Conservation (phyloP, 768 basidiomycete species). For the Sistotremastrum niveocremeum region DNA sequence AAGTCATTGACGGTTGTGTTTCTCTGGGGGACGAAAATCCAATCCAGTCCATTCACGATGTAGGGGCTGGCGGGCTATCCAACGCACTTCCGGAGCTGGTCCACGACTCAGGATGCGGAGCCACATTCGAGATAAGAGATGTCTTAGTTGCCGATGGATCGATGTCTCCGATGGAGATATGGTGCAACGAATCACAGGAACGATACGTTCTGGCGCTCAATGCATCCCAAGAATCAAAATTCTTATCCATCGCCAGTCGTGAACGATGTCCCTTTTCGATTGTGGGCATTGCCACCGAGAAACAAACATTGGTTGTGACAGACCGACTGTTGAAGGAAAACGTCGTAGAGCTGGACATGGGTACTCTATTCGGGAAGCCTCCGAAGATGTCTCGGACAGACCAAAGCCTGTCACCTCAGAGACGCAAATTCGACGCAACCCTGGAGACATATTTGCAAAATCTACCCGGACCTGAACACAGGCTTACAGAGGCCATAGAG, state of each 20-base stretch:
- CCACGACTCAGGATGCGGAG: conserved; percentile 89
- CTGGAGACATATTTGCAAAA: conserved; percentile 44
- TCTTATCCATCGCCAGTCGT: conserved; percentile 66
- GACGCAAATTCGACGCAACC: conserved; percentile 48
- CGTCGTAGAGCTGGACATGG: conserved; percentile 85
- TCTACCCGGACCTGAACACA: conserved; percentile 27
- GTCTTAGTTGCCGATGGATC: conserved; percentile 82
- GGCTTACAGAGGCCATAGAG: conserved; percentile 49
- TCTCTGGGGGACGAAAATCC: conserved; percentile 47
- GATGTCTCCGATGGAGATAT: conserved; percentile 99
- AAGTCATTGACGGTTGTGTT: conserved; percentile 90
- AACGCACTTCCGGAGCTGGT: conserved; percentile 96
- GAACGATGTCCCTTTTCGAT: conserved; percentile 91
- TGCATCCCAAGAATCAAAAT: conserved; percentile 42
- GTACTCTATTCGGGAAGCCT: conserved; percentile 90
- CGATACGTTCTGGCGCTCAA: conserved; percentile 90
- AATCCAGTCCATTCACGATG: conserved; percentile 94
- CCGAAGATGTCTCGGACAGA: conserved; percentile 81
- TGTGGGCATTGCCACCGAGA: conserved; percentile 75
- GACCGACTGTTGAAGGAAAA: conserved; percentile 69
- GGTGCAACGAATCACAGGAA: conserved; percentile 99
- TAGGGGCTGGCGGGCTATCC: conserved; percentile 92
- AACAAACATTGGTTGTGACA: conserved; percentile 77
- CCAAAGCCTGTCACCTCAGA: conserved; percentile 22
- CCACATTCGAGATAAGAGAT: conserved; percentile 85